Evolutionary conservation across 1,284 basidiomycete species (phyloP).

Genomic region (Moesziomyces sp.): DNA sequence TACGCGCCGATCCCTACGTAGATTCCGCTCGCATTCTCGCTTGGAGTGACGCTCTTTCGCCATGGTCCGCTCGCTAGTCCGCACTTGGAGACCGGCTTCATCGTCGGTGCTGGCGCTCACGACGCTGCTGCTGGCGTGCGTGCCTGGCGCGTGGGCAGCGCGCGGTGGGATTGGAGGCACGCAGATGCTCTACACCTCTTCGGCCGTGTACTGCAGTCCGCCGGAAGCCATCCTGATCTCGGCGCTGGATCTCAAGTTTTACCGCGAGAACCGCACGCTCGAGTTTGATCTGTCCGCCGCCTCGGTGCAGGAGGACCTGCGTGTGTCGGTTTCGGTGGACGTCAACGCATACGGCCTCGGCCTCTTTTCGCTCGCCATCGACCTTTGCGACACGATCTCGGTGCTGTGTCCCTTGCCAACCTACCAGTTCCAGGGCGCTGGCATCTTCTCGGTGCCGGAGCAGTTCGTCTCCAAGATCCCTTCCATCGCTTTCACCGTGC

Average conservation of each 20-base stretch:
- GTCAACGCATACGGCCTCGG: slow-evolving; percentile 65
- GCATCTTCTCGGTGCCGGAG: slow-evolving; percentile 79
- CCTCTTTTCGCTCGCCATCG: slow-evolving; percentile 57
- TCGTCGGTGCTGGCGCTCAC: slow-evolving; percentile 8
- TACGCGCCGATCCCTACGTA: too few relatives aligned
- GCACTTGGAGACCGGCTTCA: neutral
- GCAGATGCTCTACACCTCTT: slow-evolving; percentile 55
- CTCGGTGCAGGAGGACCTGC: slow-evolving; percentile 49
- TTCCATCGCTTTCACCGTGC: slow-evolving; percentile 83
- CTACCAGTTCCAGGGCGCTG: slow-evolving; percentile 71
- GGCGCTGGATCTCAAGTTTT: slow-evolving; percentile 57
- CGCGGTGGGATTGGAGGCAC: slow-evolving; percentile 29
- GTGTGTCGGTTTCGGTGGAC: slow-evolving; percentile 47
- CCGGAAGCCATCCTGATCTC: slow-evolving; percentile 61
- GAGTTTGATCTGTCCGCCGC: slow-evolving; percentile 63
- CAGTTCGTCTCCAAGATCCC: slow-evolving; percentile 74
- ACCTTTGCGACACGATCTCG: slow-evolving; percentile 60
- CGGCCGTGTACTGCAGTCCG: slow-evolving; percentile 62
- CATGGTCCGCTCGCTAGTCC: too few relatives aligned
- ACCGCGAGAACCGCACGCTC: slow-evolving; percentile 58
- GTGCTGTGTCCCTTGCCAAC: slow-evolving; percentile 64
- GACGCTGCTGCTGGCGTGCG: slow-evolving; percentile 5
- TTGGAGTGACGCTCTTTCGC: too few relatives aligned
- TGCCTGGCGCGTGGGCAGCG: slow-evolving; percentile 6
- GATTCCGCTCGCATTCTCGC: neutral